Evolutionary conservation across 371 early-diverging fungal species (phyloP), one percentile per base, ranked within the genome.

Genomic region (Hamiltosporidium tvaerminnensis): DNA sequence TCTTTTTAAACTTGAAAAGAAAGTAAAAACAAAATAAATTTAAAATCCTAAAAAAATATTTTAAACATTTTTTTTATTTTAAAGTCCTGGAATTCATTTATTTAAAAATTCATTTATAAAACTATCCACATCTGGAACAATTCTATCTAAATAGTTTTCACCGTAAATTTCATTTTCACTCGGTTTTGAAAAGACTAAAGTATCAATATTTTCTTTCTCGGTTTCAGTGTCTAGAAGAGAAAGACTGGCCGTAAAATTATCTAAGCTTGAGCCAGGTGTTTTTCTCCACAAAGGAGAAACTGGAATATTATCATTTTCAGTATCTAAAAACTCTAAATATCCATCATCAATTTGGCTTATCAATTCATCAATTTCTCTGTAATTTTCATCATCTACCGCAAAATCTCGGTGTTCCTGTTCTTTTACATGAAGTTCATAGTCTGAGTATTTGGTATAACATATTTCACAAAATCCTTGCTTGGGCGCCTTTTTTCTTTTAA

Each of bases 391-490:
- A 53, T 70, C 64, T 14, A 44, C 54, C 7, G 67, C 70, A 57
- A 55, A 64, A n/a, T 57, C 63, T 39, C 57, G 52, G 49, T 77
- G 78, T 37, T 65, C 64, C 23, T 39, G 35, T n/a, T 54, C 54
- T 23, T 47, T 30, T 7, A 75, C 60, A 61, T 77, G 78, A 37
- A 53, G 16, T 5, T 69, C 58, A 50, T 77, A 77, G 48, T 75
- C 70, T 10, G 35, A 50, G 57, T 64, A 77, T 54, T 65, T 70
- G 2, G 36, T 48, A 59, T 68, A 71, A 37, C 78, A 77, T 9
- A 77, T 48, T 54, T 77, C 78, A 55, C 78, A 77, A 33, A 75
- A 63, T 31, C 77, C 74, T 33, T 61, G 31, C 47, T 68, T 70
- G n/a, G n/a, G n/a, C n/a, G n/a, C 2, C 1, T 50, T 44, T 35